A percentile compares a stretch with the other conserved stretches of the same genome.
Conservation (phyloP, 768 basidiomycete species). For the Tricholoma terreum region DNA sequence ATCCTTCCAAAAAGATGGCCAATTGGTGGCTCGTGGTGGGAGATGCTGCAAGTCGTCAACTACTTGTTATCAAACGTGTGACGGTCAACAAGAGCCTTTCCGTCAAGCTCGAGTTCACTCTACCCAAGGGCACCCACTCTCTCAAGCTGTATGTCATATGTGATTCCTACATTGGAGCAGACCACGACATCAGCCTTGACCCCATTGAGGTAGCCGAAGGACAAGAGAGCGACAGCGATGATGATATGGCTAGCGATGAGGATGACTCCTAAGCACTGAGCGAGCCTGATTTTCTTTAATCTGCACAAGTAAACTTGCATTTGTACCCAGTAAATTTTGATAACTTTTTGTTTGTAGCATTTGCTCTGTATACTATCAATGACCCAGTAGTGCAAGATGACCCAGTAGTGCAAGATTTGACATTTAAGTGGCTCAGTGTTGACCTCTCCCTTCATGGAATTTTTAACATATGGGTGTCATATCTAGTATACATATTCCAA, state of each 20-base stretch:
- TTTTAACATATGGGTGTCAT: too few species aligned
- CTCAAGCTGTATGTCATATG: conserved; percentile 91
- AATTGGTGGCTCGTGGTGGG: conserved; percentile 99
- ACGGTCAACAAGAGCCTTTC: conserved; percentile 84
- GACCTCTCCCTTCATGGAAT: too few species aligned
- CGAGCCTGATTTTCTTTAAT: too few species aligned
- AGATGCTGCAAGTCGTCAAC: conserved; percentile 72
- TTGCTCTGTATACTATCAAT: background rate
- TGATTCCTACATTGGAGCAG: conserved; percentile 88
- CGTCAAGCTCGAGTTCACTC: conserved; percentile 85
- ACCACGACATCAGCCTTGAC: conserved; percentile 85
- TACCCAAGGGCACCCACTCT: conserved; percentile 79
- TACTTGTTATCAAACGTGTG: conserved; percentile 85
- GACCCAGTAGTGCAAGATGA: too few species aligned
- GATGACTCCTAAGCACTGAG: conserved; percentile 23
- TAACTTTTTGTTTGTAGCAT: background rate
- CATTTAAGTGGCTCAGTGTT: too few species aligned
- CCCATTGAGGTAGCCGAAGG: conserved; percentile 87
- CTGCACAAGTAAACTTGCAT: too few species aligned
- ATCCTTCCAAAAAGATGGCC: conserved; percentile 84
- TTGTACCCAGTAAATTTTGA: too few species aligned
- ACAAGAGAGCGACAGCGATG: conserved; percentile 82
- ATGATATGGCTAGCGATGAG: conserved; percentile 68
- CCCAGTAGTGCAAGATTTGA: too few species aligned
- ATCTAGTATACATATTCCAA: too few species aligned